Evolutionary conservation across 192 early-diverging fungal genomes (phyloP).

Genomic region (Radiomyces spectabilis): DNA sequence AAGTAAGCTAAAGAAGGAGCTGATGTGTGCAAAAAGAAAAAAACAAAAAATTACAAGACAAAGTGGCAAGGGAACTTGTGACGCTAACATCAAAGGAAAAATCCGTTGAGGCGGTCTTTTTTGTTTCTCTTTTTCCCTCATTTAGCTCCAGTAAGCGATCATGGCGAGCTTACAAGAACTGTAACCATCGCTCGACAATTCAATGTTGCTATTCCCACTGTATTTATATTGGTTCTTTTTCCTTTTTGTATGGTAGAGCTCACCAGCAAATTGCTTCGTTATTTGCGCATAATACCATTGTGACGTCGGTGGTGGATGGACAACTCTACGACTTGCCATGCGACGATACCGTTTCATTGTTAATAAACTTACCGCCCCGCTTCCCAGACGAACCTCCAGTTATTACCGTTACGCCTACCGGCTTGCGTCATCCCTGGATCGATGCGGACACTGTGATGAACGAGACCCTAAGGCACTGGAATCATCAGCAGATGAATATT

Average conservation of each 20-base stretch:
- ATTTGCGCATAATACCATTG: conserved; percentile 12
- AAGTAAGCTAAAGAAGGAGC: no score
- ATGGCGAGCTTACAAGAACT: no score
- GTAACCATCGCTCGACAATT: no score
- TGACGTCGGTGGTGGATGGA: conserved; percentile 15
- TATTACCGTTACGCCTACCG: conserved; percentile 39
- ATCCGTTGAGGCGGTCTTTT: no score
- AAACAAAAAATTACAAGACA: no score
- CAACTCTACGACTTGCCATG: conserved; percentile 22
- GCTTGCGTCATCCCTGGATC: conserved; percentile 47
- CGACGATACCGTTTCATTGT: conserved; percentile 16
- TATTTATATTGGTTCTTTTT: no score
- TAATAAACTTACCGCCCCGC: conserved; percentile 35
- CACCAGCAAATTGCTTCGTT: conserved; percentile 29
- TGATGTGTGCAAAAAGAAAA: no score
- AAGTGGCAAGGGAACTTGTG: no score
- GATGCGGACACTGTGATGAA: conserved; percentile 38
- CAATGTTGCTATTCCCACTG: no score
- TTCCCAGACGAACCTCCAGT: conserved; percentile 50
- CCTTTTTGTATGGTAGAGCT: conserved; percentile 10
- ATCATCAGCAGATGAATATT: conserved; percentile 28
- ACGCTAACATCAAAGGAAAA: no score
- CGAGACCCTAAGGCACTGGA: conserved; percentile 32
- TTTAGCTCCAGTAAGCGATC: no score
- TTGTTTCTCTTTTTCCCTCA: no score